phyloP scores from a whole-genome alignment of 2,329 filamentous ascomycete species.

The Nemania sp. region DNA sequence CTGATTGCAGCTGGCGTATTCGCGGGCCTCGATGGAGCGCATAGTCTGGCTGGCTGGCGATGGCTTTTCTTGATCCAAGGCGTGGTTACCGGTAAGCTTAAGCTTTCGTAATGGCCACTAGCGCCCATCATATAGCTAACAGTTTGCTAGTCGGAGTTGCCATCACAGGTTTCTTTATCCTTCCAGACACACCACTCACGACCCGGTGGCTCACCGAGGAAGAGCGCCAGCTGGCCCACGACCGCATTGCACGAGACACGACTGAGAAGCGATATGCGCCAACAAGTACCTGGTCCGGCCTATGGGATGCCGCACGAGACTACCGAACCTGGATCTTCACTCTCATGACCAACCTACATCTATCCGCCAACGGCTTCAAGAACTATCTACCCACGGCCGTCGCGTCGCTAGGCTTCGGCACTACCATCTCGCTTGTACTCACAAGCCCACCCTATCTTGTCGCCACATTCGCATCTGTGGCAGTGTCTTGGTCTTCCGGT shows the following conservation, averaged over 20 bases:
- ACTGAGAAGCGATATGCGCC: constrained; percentile 53
- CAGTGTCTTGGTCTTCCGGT: constrained; percentile 57
- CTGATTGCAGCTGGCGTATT: constrained; percentile 57
- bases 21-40: constrained; percentile 49
- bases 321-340: constrained; percentile 59
- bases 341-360: constrained; percentile 56
- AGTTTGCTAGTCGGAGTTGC: constrained; percentile 21
- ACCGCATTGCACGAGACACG: constrained; percentile 51
- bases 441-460: constrained; percentile 57
- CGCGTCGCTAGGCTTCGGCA: constrained; percentile 57
- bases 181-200: constrained; percentile 54
- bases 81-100: constrained; percentile 18
- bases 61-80: constrained; percentile 45
- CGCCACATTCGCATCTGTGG: constrained; percentile 52
- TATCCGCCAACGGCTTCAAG: constrained; percentile 46
- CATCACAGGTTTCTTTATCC: constrained; percentile 43
- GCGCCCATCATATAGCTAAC: constrained; percentile 11
- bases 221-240: constrained; percentile 58
- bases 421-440: constrained; percentile 60
- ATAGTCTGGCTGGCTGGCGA: constrained; percentile 54
- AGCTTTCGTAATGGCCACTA: not conserved
- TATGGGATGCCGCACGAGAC: constrained; percentile 50
- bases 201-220: constrained; percentile 59
- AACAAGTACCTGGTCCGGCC: constrained; percentile 55
- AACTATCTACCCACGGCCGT: constrained; percentile 54